Percentiles rank a stretch among this genome's conserved stretches.
Evolutionary conservation across 495 filamentous ascomycete species (phyloP).

Genomic region (Lophiotrema nucula): DNA sequence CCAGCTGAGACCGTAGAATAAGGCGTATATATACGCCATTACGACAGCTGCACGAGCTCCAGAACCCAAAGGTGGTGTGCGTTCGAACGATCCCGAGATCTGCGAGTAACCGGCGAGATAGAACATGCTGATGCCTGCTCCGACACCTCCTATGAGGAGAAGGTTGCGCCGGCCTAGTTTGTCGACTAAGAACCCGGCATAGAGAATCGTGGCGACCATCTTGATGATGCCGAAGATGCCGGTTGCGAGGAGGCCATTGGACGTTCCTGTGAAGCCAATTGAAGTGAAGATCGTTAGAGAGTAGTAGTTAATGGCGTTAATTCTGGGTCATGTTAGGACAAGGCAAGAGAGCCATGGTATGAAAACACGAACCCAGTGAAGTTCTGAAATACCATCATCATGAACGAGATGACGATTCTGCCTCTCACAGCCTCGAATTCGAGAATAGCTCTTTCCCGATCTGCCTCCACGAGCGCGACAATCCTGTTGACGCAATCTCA

Average conservation of each 20-base stretch:
- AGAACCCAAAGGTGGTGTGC: not conserved
- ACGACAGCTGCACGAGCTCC: not conserved
- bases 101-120: slow-evolving; percentile 46
- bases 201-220: slow-evolving; percentile 57
- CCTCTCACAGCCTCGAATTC: not conserved
- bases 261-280: slow-evolving; percentile 8
- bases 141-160: slow-evolving; percentile 53
- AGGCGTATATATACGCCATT: not conserved
- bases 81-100: slow-evolving; percentile 49
- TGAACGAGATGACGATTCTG: slow-evolving; percentile 5
- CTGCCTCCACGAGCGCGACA: not conserved
- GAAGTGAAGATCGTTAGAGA: slow-evolving; percentile 14
- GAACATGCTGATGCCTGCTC: slow-evolving; percentile 56
- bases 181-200: slow-evolving; percentile 55
- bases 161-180: slow-evolving; percentile 54
- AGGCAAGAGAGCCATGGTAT: too few species aligned
- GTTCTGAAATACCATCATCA: slow-evolving; percentile 33
- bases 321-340: too few species aligned
- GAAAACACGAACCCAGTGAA: slow-evolving; percentile 33
- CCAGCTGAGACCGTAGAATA: not conserved
- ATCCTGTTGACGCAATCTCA: not conserved
- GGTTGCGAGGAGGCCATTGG: slow-evolving; percentile 11
- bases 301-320: slow-evolving; percentile 6
- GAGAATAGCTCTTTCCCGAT: not conserved
- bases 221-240: slow-evolving; percentile 22